Evolutionary conservation across 805 yeast species (phyloP), one percentile per base, ranked within the genome.

Genomic region (Hanseniaspora mollemarum): DNA sequence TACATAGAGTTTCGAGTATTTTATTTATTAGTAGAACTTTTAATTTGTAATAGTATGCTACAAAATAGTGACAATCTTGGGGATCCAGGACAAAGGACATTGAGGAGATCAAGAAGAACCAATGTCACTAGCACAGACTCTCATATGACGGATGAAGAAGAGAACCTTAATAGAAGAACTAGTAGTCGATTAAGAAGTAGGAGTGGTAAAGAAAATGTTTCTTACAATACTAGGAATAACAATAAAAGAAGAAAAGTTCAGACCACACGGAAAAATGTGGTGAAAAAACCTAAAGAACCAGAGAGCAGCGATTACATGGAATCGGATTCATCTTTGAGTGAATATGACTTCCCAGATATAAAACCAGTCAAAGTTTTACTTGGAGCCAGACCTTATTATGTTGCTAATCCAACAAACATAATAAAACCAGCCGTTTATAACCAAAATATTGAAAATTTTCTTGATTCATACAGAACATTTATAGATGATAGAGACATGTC

Each of bases 351-450:
- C 49, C 51, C 45, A 3, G 36, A 32, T 16, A 2, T 5, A 25
- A 46, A 48, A 22, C 51, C 51, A 5, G 9, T 48, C 2, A 48
- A 40, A 32, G 38, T 48, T 13, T 44, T 48, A 8, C 15, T 48
- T 2, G 51, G 51, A 16, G 21, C 19, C 13, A 40, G 45, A 48
- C 5, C 12, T 4, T n/a, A 74, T 40, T 62, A 71, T 3, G 68
- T 80, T 4, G 72, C 83, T 0, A 81, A 81, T 57, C 87, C 88
- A 7, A 65, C 68, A 24, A 83, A 80, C 63, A 68, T 72, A 4
- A 63, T 74, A 0, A 59, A 62, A 6, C 22, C 21, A n/a, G 80
- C 83, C 0, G 59, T 69, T 46, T 76, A 62, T 54, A 55, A 33
- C 16, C 10, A 55, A 6, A 62, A 64, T 19, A 55, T 83, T 37